Percentiles rank a stretch among this genome's conserved stretches.
Evolutionary conservation across 2,329 filamentous ascomycete species (phyloP).

Genomic region (Parafenestella ontariensis): DNA sequence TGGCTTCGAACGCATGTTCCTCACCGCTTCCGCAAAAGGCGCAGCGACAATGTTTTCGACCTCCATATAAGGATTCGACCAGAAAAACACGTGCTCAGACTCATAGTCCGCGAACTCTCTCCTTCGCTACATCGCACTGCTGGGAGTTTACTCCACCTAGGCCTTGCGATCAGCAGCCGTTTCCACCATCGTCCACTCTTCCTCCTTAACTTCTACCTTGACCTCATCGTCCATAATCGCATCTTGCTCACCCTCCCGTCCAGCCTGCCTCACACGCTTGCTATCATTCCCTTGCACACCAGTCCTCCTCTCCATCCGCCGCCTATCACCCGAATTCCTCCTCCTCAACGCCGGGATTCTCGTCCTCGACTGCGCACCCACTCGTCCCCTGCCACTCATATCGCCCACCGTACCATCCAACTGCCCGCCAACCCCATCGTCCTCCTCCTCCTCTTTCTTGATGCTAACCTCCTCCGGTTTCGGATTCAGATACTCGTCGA

Average conservation of each 20-base stretch:
- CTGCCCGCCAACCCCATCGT: background rate
- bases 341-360: background rate
- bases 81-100: too few relatives aligned
- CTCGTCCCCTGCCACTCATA: background rate
- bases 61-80: too few relatives aligned
- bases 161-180: too few relatives aligned
- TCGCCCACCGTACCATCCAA: background rate
- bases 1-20: background rate
- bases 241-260: background rate
- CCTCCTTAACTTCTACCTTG: too few relatives aligned
- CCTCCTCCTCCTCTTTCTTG: background rate
- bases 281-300: background rate
- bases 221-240: too few relatives aligned
- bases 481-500: conserved; percentile 5
- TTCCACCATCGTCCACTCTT: too few relatives aligned
- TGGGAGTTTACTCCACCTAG: too few relatives aligned
- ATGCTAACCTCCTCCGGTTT: background rate
- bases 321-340: background rate
- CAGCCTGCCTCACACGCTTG: background rate
- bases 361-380: background rate
- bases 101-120: too few relatives aligned
- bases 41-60: background rate
- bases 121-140: too few relatives aligned
- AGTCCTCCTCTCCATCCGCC: background rate
- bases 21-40: background rate